These are phyloP conservation scores for Serpula lacrymans DNA, from an alignment of 768 basidiomycete species.

Conservation along the genomic window DNA sequence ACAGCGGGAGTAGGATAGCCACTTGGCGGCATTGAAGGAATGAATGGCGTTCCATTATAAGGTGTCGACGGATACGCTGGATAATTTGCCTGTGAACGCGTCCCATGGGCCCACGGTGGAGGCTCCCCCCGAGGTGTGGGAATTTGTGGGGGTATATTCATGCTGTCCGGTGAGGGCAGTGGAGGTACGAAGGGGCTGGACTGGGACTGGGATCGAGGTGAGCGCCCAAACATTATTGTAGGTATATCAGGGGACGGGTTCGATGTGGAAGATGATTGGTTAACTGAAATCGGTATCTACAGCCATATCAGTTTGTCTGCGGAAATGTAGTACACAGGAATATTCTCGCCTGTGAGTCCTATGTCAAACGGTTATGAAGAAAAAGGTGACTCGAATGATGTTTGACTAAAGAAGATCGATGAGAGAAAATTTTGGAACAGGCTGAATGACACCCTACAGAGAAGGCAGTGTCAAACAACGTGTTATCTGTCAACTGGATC, in stretches of 20 bases:
- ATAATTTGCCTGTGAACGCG: slow-evolving; percentile 32
- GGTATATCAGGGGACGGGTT: slow-evolving; percentile 6
- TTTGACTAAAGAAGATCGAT: no score
- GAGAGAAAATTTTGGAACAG: no score
- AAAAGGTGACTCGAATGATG: no score
- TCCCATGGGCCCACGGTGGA: slow-evolving; percentile 32
- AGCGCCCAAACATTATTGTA: slow-evolving; percentile 15
- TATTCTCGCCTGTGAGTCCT: no score
- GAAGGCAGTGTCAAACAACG: no score
- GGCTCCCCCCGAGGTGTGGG: slow-evolving; percentile 24
- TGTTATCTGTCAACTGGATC: no score
- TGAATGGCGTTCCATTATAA: slow-evolving; percentile 35
- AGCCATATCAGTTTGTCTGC: no score
- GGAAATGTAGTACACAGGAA: no score
- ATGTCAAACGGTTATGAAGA: no score
- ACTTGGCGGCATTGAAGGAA: slow-evolving; percentile 31
- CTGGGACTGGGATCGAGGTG: slow-evolving; percentile 30
- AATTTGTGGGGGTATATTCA: slow-evolving; percentile 32
- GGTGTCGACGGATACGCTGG: slow-evolving; percentile 38
- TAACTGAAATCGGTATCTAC: no score
- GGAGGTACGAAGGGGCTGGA: slow-evolving; percentile 41
- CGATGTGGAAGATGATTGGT: no score
- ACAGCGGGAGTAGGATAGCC: slow-evolving; percentile 20
- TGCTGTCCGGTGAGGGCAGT: slow-evolving; percentile 30
- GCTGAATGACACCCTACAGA: no score